A percentile compares a stretch with the other conserved stretches of the same genome.
phyloP scores from a whole-genome alignment of 176 grass and related monocot genomes.

The Hordeum marinum region DNA sequence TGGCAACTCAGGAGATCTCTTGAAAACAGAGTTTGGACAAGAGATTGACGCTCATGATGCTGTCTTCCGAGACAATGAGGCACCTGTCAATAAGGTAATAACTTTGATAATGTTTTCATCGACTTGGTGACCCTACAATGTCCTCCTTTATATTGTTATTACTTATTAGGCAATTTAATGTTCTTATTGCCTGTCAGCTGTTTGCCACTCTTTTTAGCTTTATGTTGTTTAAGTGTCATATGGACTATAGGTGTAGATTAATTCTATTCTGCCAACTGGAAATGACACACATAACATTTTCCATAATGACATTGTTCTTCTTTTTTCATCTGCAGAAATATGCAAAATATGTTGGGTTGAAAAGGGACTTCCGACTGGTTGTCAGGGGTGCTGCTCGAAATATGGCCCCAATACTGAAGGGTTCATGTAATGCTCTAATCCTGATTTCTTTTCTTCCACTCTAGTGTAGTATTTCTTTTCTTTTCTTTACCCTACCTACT shows the following conservation, averaged over 20 bases:
- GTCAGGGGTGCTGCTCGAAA: slow-evolving; percentile 95
- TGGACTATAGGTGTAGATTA: neutral
- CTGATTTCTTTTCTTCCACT: slow-evolving; percentile 11
- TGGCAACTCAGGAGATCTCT: slow-evolving; percentile 95
- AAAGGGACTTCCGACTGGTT: slow-evolving; percentile 93
- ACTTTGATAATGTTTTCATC: slow-evolving; percentile 8
- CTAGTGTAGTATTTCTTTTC: too few relatives aligned
- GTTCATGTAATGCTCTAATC: slow-evolving; percentile 84
- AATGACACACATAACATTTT: neutral
- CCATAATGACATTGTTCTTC: neutral
- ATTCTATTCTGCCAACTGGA: neutral
- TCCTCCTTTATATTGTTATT: neutral
- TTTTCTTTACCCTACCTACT: too few relatives aligned
- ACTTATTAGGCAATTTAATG: neutral
- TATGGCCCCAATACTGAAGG: slow-evolving; percentile 91
- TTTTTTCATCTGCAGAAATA: slow-evolving; percentile 67
- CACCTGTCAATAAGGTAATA: slow-evolving; percentile 89
- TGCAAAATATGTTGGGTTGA: slow-evolving; percentile 90
- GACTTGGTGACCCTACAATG: neutral
- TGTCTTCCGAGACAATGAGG: slow-evolving; percentile 95
- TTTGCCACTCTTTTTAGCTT: neutral
- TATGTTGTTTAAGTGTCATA: neutral
- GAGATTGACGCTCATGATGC: slow-evolving; percentile 97
- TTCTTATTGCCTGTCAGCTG: neutral
- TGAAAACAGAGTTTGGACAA: slow-evolving; percentile 94